Base-by-base conservation (phyloP, 1,284 basidiomycete species). In the Mycosarcoma mackinlayi region DNA sequence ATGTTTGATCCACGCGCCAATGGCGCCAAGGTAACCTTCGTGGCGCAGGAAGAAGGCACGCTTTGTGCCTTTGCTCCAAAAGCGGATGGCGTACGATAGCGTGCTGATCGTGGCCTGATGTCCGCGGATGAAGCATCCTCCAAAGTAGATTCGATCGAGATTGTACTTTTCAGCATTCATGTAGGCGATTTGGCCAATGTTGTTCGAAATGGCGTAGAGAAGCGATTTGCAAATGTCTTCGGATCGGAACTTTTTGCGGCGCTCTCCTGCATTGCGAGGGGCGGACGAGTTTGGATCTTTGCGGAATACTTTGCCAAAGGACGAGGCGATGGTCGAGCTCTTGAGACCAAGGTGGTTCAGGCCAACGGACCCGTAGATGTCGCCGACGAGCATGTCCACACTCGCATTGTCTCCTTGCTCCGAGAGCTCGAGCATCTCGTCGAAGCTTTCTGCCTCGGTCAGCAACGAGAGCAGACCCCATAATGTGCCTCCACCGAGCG, bases 81-180 rank as follows among this genome's bases (percentile, higher is more conserved):
- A 99, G 33, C 96, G 91, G 83, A 99, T 98, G 41, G 96, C 96
- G 84, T 99, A 99, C 23, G 94, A 97, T 35, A 98, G 87, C 13
- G 96, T 98, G 27, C 93, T 91, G 81, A 99, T 95, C 21, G 96
- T 99, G 30, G 95, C 92, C 44, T 94, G 91, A 83, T 98, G 96
- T 21, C 94, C 95, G 86, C 96, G 89, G 83, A 99, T 98, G 85
- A 98, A 99, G 84, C 92, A 98, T 3, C 96, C 96, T 14, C 95
- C 94, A 86, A 98, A 99, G 86, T 98, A 99, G 75, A 99, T 98
- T 78, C 92, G 89, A 79, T 98, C 93, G 58, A 99, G 85, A 67
- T 93, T 91, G 83, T 98, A 97, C 86, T 98, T 98, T 84, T 98
- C 96, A 45, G 96, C 96, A 81, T 98, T 98, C 95, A 99, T 97